phyloP scores from a whole-genome alignment of 495 filamentous ascomycete species.

The Chaetomium tenue region DNA sequence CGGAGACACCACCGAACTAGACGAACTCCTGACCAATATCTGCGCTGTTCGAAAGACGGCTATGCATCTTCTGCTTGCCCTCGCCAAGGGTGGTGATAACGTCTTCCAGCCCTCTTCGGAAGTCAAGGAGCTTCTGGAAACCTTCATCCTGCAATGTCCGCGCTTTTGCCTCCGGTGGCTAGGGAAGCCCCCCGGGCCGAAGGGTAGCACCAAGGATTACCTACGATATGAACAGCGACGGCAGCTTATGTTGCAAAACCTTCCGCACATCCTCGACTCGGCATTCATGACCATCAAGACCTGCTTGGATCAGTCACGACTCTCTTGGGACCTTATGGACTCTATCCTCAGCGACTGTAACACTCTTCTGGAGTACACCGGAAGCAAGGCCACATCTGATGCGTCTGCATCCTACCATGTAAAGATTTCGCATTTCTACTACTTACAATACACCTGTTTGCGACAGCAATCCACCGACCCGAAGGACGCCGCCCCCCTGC shows the following conservation, averaged over 20 bases:
- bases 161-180: conserved; percentile 56
- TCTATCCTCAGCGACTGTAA: conserved; percentile 55
- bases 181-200: conserved; percentile 48
- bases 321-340: conserved; percentile 53
- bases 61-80: conserved; percentile 49
- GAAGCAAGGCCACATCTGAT: conserved; percentile 33
- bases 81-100: conserved; percentile 14
- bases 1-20: conserved; percentile 63
- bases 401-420: conserved; percentile 48
- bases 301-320: conserved; percentile 38
- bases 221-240: conserved; percentile 57
- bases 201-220: conserved; percentile 48
- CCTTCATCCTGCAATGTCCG: conserved; percentile 52
- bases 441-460: conserved; percentile 54
- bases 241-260: conserved; percentile 46
- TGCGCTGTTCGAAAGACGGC: conserved; percentile 61
- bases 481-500: conserved; percentile 45
- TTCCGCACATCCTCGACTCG: conserved; percentile 56
- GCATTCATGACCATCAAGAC: conserved; percentile 51
- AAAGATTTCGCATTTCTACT: conserved; percentile 77
- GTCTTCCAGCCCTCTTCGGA: conserved; percentile 13
- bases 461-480: conserved; percentile 37
- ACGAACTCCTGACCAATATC: conserved; percentile 66
- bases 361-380: conserved; percentile 51
- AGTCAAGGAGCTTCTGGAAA: conserved; percentile 41